A percentile compares a stretch with the other conserved stretches of the same genome.
These are phyloP conservation scores for Zangia roseola DNA, from an alignment of 768 basidiomycete genomes.

Conservation along the genomic window DNA sequence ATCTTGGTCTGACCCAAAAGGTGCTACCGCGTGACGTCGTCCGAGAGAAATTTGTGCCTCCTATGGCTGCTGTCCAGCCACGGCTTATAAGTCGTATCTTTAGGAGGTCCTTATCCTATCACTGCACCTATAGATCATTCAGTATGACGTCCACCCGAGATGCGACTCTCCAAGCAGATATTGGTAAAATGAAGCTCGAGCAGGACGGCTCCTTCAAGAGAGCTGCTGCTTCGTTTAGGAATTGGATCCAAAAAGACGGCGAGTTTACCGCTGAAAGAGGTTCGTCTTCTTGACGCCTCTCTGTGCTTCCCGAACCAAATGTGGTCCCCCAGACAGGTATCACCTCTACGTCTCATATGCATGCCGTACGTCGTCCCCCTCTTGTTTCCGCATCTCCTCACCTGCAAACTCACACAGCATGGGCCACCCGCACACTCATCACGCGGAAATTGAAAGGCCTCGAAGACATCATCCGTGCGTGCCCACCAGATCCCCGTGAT, in stretches of 20 bases:
- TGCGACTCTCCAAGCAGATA: conserved; percentile 44
- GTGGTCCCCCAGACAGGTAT: conserved; percentile 63
- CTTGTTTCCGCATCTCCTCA: too few species aligned
- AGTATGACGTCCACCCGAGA: conserved; percentile 36
- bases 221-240: conserved; percentile 50
- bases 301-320: neutral
- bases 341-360: conserved; percentile 87
- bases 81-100: conserved; percentile 9
- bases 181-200: conserved; percentile 51
- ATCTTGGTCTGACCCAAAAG: too few species aligned
- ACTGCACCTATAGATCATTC: too few species aligned
- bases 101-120: conserved; percentile 13
- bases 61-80: conserved; percentile 13
- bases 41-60: conserved; percentile 7
- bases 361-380: conserved; percentile 57
- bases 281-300: conserved; percentile 28
- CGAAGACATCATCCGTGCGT: conserved; percentile 76
- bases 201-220: conserved; percentile 70
- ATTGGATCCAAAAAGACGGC: conserved; percentile 53
- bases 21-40: too few species aligned
- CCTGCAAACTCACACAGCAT: conserved; percentile 47
- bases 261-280: conserved; percentile 76
- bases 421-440: conserved; percentile 92
- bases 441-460: conserved; percentile 90
- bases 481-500: neutral